Base-by-base conservation (phyloP, 371 early-diverging fungal species). In the Syncephalis plumigaleata region DNA sequence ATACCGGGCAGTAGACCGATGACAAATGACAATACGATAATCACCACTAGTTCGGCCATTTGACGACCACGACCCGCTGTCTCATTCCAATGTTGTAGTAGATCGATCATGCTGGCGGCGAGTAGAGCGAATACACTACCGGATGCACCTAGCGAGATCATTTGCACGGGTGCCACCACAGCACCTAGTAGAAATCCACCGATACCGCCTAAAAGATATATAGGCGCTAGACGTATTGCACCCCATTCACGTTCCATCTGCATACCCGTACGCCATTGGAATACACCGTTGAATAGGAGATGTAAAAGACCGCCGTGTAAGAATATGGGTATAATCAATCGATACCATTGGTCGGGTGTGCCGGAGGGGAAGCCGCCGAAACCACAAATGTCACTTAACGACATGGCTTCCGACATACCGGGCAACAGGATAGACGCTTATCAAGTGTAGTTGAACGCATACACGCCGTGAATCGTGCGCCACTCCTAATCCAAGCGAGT, bases 261-360 rank as follows among this genome's bases (percentile, higher is more conserved):
- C 0, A 68, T 73, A 9, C 84, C 86, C 9, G 77, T 58, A 26
- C 73, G 57, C 44, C 84, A 47, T 51, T 88, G 89, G 40, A 79
- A 73, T 20, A 70, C 27, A 61, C 87, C 55, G 55, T 92, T 92
- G 50, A 87, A 63, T 1, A 79, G 20, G 39, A 81, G 63, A 59
- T 92, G 93, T 3, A 88, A 47, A 3, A 87, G 52, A 25, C 89
- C 90, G 22, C 76, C 88, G 61, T 92, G 93, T 55, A 92, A 61
- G 52, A 86, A 83, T 26, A 88, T 79, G n/a, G 93, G 81, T 4
- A 70, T 51, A 36, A 89, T 60, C 47, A 89, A 81, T n/a, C 90
- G 68, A 57, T 67, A 88, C 68, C 79, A 77, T 52, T 88, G 89
- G 55, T 84, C 55, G 1, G 79, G 71, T 46, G 49, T 15, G 38